Percentiles rank a stretch among this genome's conserved stretches.
phyloP scores from a whole-genome alignment of 2,329 filamentous ascomycete genomes.

The Pestalotiopsis sp. region DNA sequence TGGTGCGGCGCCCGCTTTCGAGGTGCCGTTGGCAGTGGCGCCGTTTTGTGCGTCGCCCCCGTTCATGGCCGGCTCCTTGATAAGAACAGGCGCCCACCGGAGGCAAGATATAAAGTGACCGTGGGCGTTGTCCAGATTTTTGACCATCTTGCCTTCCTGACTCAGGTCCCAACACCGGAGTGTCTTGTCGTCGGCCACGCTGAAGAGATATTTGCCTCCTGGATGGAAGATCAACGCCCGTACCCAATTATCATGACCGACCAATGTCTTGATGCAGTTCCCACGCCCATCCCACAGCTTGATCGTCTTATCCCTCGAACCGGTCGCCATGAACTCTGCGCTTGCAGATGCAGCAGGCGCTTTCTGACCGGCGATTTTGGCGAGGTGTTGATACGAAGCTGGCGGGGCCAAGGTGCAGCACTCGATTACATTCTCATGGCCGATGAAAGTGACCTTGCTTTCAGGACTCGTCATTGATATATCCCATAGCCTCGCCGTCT shows the following conservation, averaged over 20 bases:
- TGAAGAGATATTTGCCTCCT: slow-evolving; percentile 86
- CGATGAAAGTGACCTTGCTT: slow-evolving; percentile 76
- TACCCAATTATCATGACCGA: slow-evolving; percentile 95
- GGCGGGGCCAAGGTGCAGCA: slow-evolving; percentile 87
- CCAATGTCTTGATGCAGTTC: slow-evolving; percentile 79
- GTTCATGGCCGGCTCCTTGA: slow-evolving; percentile 57
- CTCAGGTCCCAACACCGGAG: slow-evolving; percentile 91
- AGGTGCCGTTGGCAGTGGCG: slow-evolving; percentile 49
- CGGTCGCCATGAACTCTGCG: slow-evolving; percentile 88
- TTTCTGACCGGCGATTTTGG: slow-evolving; percentile 78
- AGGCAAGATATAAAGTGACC: slow-evolving; percentile 85
- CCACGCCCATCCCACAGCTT: slow-evolving; percentile 86
- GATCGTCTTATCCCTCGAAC: slow-evolving; percentile 87
- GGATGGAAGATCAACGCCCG: slow-evolving; percentile 86
- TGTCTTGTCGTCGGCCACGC: slow-evolving; percentile 86
- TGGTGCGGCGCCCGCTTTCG: slow-evolving; percentile 40
- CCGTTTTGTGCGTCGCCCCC: slow-evolving; percentile 44
- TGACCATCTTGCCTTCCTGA: slow-evolving; percentile 89
- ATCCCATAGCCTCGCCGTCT: slow-evolving; percentile 84
- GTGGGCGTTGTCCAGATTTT: slow-evolving; percentile 75
- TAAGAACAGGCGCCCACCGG: slow-evolving; percentile 80
- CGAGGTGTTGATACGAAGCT: slow-evolving; percentile 74
- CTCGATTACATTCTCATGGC: slow-evolving; percentile 84
- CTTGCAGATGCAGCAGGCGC: slow-evolving; percentile 75
- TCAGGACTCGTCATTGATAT: slow-evolving; percentile 69